Conservation (phyloP, 768 basidiomycete genomes). For the Hydnum rufescens region DNA sequence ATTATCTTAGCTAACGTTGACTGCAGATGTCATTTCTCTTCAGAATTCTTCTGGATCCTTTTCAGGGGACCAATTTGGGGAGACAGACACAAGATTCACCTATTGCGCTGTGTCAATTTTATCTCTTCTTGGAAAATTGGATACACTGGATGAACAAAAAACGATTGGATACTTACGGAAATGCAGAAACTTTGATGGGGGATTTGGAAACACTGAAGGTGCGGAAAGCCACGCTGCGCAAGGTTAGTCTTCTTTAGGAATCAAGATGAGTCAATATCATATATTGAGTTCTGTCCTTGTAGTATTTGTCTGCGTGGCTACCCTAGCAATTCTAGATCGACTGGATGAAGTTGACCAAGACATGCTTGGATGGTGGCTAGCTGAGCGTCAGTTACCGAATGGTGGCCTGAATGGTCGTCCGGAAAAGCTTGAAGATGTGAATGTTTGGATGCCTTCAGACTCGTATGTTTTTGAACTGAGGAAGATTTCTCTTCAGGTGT, state of each 20-base stretch:
- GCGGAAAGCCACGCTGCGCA: conserved; percentile 88
- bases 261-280: neutral
- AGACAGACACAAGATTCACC: conserved; percentile 76
- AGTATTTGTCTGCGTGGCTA: conserved; percentile 83
- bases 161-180: conserved; percentile 50
- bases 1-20: neutral
- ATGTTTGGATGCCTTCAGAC: conserved; percentile 14
- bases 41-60: conserved; percentile 79
- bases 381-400: conserved; percentile 79
- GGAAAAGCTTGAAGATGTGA: conserved; percentile 88
- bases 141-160: conserved; percentile 41
- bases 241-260: conserved; percentile 28
- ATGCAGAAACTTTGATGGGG: conserved; percentile 91
- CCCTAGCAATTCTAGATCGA: conserved; percentile 70
- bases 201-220: conserved; percentile 66
- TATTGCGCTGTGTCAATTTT: conserved; percentile 76
- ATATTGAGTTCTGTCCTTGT: neutral
- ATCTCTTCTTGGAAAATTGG: conserved; percentile 57
- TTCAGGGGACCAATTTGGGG: conserved; percentile 80
- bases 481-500: conserved; percentile 38
- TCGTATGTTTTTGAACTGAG: neutral
- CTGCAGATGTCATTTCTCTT: conserved; percentile 61
- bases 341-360: conserved; percentile 57
- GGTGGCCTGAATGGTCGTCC: conserved; percentile 96
- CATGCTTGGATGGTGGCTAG: conserved; percentile 82